These are phyloP conservation scores for Lepidium sativum DNA, from an alignment of 345 rosid species.

Conservation along the genomic window DNA sequence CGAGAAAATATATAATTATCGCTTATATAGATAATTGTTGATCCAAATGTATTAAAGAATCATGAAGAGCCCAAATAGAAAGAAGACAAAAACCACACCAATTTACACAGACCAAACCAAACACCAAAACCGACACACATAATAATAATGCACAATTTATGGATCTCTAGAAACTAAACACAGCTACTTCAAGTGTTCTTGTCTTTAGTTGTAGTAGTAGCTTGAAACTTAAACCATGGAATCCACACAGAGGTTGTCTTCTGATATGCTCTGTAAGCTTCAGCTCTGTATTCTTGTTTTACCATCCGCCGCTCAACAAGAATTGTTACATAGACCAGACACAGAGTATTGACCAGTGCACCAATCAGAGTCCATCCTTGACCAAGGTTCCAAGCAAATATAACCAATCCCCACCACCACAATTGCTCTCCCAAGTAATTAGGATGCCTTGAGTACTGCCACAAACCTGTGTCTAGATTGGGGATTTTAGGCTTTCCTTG, in stretches of 20 bases:
- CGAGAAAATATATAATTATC: neutral
- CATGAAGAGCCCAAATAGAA: neutral
- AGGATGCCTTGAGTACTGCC: conserved; percentile 85
- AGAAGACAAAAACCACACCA: neutral
- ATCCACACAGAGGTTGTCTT: conserved; percentile 86
- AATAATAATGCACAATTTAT: conserved; percentile 13
- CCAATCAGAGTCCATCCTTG: conserved; percentile 72
- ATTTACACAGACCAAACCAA: conserved; percentile 11
- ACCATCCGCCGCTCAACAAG: conserved; percentile 81
- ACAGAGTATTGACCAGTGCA: conserved; percentile 54
- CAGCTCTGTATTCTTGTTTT: conserved; percentile 68
- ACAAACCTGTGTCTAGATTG: conserved; percentile 69
- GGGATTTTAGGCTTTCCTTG: conserved; percentile 63
- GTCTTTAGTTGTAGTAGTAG: conserved; percentile 28
- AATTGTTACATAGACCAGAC: conserved; percentile 70
- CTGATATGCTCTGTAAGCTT: conserved; percentile 78
- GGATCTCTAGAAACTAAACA: conserved; percentile 11
- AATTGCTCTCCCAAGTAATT: conserved; percentile 92
- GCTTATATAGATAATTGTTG: neutral
- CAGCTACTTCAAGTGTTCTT: conserved; percentile 40
- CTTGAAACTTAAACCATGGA: conserved; percentile 77
- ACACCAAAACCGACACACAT: neutral
- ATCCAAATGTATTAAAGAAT: neutral
- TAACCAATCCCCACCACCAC: conserved; percentile 96
- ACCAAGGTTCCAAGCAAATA: conserved; percentile 83